Evolutionary conservation across 1,284 basidiomycete genomes (phyloP).

Genomic region (Microbotryum intermedium): DNA sequence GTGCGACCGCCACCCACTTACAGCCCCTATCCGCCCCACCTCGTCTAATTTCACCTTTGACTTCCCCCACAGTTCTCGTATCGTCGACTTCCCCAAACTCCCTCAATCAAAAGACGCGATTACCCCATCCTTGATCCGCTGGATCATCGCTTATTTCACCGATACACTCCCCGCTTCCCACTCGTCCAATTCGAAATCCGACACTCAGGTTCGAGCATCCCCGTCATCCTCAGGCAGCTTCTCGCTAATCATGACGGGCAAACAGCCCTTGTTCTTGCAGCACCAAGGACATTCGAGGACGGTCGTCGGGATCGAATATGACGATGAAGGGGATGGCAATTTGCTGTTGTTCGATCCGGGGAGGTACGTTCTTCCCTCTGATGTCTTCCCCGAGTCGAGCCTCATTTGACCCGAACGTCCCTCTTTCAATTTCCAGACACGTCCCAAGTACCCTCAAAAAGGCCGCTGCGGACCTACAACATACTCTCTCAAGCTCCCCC

Average conservation of each 20-base stretch:
- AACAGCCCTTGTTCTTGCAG: conserved; percentile 34
- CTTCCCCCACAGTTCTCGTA: conserved; percentile 10
- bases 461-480: not conserved
- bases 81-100: conserved; percentile 33
- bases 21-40: not conserved
- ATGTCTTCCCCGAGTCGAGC: not conserved
- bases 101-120: not conserved
- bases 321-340: conserved; percentile 8
- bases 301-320: conserved; percentile 32
- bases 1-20: conserved; percentile 2
- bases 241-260: conserved; percentile 1
- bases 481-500: not conserved
- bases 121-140: conserved; percentile 10
- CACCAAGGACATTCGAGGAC: conserved; percentile 35
- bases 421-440: not conserved
- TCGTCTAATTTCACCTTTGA: not conserved
- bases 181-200: not conserved
- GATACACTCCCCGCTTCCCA: not conserved
- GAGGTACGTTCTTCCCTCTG: conserved; percentile 19
- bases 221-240: too few species aligned
- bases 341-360: conserved; percentile 34
- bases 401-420: not conserved
- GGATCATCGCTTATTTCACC: conserved; percentile 30
- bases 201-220: too few species aligned
- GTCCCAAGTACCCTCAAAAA: not conserved